These are phyloP conservation scores for Chamaenerion angustifolium DNA, from an alignment of 345 rosid species.

Conservation along the genomic window DNA sequence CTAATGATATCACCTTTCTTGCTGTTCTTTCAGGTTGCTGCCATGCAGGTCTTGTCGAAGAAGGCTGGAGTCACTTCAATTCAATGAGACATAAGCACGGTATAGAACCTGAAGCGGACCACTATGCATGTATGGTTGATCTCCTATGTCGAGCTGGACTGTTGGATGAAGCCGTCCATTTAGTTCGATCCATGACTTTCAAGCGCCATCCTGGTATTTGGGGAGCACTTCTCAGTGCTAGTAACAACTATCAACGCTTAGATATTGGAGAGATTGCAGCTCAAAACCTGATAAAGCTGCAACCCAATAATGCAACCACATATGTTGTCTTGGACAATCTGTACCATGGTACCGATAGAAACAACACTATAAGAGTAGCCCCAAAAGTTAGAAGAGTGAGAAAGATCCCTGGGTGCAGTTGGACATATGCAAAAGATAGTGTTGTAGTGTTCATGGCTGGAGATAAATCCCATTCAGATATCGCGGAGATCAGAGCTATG, in stretches of 20 bases:
- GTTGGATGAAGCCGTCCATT: conserved; percentile 41
- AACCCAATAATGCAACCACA: conserved; percentile 57
- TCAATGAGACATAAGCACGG: conserved; percentile 36
- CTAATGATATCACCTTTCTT: conserved; percentile 59
- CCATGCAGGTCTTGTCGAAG: conserved; percentile 54
- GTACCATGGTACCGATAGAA: conserved; percentile 29
- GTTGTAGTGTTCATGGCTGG: conserved; percentile 41
- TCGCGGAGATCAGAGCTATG: conserved; percentile 23
- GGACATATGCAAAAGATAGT: conserved; percentile 36
- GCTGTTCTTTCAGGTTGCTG: conserved; percentile 59
- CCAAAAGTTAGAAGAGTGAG: conserved; percentile 36
- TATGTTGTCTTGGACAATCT: conserved; percentile 59
- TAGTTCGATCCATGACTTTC: conserved; percentile 42
- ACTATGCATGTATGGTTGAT: conserved; percentile 72
- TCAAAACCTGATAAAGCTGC: conserved; percentile 36
- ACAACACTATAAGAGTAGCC: conserved; percentile 24
- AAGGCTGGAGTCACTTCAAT: conserved; percentile 45
- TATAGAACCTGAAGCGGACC: conserved; percentile 55
- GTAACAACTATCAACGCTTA: conserved; percentile 34
- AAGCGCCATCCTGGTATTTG: conserved; percentile 63
- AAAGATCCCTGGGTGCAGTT: conserved; percentile 75
- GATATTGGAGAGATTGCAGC: conserved; percentile 66
- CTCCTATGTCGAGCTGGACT: conserved; percentile 66
- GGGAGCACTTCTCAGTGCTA: conserved; percentile 70
- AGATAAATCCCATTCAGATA: conserved; percentile 28